Percentiles rank a stretch among this genome's conserved stretches.
Evolutionary conservation across 169 alveolate genomes (phyloP).

Genomic region (Pseudocohnilembus persalinus): DNA sequence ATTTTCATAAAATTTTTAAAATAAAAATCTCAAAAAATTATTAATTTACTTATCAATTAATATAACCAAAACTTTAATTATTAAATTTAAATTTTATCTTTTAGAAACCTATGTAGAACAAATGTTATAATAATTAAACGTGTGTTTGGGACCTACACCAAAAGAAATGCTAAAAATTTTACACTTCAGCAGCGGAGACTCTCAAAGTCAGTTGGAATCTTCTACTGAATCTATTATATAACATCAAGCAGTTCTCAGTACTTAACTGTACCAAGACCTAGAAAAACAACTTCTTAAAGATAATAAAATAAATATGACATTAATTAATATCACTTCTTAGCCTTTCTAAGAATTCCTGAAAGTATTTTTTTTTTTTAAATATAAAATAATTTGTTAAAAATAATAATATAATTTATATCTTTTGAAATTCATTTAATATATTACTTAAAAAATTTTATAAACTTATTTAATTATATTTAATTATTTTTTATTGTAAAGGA

Average conservation of each 20-base stretch:
- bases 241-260: slow-evolving; percentile 44
- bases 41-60: no score
- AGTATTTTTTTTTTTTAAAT: not conserved
- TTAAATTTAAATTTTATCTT: no score
- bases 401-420: not conserved
- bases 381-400: slow-evolving; percentile 23
- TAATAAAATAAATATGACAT: not conserved
- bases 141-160: slow-evolving; percentile 40
- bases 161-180: slow-evolving; percentile 34
- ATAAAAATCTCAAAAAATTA: no score
- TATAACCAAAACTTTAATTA: no score
- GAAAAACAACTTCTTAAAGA: slow-evolving; percentile 37
- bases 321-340: not conserved
- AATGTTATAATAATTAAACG: not conserved
- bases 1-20: no score
- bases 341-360: not conserved
- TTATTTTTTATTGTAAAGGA: slow-evolving; percentile 17
- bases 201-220: slow-evolving; percentile 5
- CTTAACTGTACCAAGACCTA: slow-evolving; percentile 46
- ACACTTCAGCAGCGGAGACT: slow-evolving; percentile 22
- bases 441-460: not conserved
- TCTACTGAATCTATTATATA: slow-evolving; percentile 12
- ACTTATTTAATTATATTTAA: not conserved
- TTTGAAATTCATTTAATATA: not conserved
- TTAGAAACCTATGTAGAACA: not conserved